Evolutionary conservation across 1,284 basidiomycete genomes (phyloP), one percentile per base, ranked within the genome.

Genomic region (Vanrija sp.): DNA sequence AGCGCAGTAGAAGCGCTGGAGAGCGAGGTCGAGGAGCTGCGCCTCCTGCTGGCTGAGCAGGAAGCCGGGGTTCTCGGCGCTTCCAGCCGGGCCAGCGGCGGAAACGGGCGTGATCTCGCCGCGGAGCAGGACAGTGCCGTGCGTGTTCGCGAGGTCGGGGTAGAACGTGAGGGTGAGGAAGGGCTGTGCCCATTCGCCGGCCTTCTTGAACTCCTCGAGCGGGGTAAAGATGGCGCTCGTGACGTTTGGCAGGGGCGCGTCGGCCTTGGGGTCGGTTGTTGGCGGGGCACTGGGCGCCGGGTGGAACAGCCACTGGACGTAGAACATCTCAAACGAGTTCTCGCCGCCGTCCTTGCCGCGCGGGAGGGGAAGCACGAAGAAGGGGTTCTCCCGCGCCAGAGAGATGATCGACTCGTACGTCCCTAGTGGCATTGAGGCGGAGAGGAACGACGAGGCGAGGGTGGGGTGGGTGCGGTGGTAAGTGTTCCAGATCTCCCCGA

Each of bases 91-190:
- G 3, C 67, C 65, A 19, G 65, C 57, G 10, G 71, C 65, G 2
- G 70, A 58, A 8, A 68, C 65, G 1, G 88, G 85, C 0, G 91
- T 91, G 60, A 98, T 86, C 74, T 98, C 95, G 18, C 95, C 96
- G 38, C 93, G 83, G 77, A 98, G 82, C 7, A 99, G 83, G 0
- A 97, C 91, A 43, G 89, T 72, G 15, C 84, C 86, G 72, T 98
- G 94, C 6, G 86, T 86, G 25, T 81, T 72, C 1, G 86, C 83
- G 7, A 98, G 78, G 69, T 98, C 95, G 40, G 94, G 88, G 77
- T 98, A 97, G 73, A 91, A 85, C 6, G 95, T 96, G 46, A 98
- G 72, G 38, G 91, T 88, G 25, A 99, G 81, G 68, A 90, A 88
- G 0, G 95, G 94, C 38, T 92, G 93, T 3, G 95, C 91, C 76